Evolutionary conservation across 1,139 yeast species (phyloP), one percentile per base, ranked within the genome.

Genomic region (Taphrina wiesneri): DNA sequence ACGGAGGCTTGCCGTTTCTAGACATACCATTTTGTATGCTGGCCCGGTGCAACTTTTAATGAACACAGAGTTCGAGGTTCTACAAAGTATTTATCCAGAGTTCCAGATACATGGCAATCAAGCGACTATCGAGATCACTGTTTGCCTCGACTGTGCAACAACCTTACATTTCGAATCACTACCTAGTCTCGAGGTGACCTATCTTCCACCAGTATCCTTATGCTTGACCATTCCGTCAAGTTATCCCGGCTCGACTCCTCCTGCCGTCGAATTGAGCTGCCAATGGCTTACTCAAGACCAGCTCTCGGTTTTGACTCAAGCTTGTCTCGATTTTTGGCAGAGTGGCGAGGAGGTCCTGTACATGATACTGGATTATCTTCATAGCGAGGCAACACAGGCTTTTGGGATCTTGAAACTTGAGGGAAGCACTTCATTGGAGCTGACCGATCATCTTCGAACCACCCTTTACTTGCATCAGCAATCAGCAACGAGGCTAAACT

Each of bases 41-140:
- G n/a, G n/a, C n/a, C n/a, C n/a, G n/a, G n/a, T n/a, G n/a, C n/a
- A n/a, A 19, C 6, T 74, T 15, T 76, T 75, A 23, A 71, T 79
- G 23, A 80, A 77, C 67, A 71, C 72, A 17, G 76, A 74, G 21
- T 68, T 75, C 1, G 74, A 69, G 56, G 72, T 70, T 30, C 39
- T 70, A 17, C 64, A 62, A 19, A 34, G 63, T 19, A 65, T 61
- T 28, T 65, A 47, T 54, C 67, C 57, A 11, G 67, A 64, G 30
- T 52, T 64, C n/a, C 30, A 45, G n/a, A 15, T 63, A 5, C 25
- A 32, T 32, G 57, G 47, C n/a, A 21, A 47, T 23, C 17, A 49
- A 23, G 45, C 41, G 9, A 46, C 21, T 15, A 39, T 51, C 25
- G 56, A 49, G n/a, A 30, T 41, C 34, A 17, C 25, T 30, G 30